A percentile compares a stretch with the other conserved stretches of the same genome.
phyloP scores from a whole-genome alignment of 352 stramenopile genomes.

The Saprolegnia parasitica region DNA sequence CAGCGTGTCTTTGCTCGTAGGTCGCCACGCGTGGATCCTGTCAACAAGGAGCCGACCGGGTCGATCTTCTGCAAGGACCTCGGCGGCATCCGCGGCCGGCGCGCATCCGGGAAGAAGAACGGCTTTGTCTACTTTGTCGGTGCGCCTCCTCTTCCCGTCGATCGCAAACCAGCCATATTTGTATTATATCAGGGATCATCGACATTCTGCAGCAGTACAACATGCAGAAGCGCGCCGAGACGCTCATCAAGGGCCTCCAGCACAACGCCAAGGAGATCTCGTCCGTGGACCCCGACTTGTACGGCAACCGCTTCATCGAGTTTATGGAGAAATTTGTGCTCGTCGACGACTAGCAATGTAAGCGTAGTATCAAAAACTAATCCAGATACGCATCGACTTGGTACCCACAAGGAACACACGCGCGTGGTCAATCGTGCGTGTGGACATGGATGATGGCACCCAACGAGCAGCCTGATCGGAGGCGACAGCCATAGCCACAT shows the following conservation, averaged over 20 bases:
- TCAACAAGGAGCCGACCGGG: conserved; percentile 37
- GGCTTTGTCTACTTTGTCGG: conserved; percentile 86
- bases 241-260: conserved; percentile 80
- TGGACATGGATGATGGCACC: no score
- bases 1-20: conserved; percentile 1
- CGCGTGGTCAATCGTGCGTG: no score
- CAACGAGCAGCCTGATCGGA: no score
- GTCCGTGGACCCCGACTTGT: conserved; percentile 77
- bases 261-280: conserved; percentile 87
- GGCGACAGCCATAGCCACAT: no score
- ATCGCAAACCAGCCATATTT: no score
- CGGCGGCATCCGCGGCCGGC: conserved; percentile 62
- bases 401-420: background rate
- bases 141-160: conserved; percentile 20
- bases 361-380: background rate
- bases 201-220: conserved; percentile 95
- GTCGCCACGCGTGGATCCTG: conserved; percentile 12
- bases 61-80: conserved; percentile 73
- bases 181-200: conserved; percentile 63
- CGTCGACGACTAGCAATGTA: conserved; percentile 16
- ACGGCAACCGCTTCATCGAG: conserved; percentile 87
- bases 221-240: conserved; percentile 86
- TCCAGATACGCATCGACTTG: background rate
- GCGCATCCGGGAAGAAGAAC: conserved; percentile 59
- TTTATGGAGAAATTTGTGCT: conserved; percentile 81